phyloP scores from a whole-genome alignment of 805 yeast species.

The Middelhovenomyces tepae region DNA sequence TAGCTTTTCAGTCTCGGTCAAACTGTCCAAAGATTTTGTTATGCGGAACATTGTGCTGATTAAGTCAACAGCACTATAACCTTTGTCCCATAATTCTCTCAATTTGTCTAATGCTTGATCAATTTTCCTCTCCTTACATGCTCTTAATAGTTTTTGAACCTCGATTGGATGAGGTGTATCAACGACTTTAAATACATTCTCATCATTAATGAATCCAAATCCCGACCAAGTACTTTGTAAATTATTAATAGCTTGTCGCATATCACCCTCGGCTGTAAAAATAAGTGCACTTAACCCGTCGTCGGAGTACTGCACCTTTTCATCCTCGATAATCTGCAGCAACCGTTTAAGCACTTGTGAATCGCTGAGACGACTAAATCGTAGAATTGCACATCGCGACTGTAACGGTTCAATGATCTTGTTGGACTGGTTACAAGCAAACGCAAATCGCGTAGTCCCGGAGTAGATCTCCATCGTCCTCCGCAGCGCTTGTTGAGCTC shows the following conservation, averaged over 20 bases:
- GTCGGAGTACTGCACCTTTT: conserved; percentile 67
- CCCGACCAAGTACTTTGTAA: conserved; percentile 92
- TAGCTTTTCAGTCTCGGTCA: conserved; percentile 58
- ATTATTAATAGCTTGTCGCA: conserved; percentile 96
- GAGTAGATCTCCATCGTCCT: conserved; percentile 94
- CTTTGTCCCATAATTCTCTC: conserved; percentile 72
- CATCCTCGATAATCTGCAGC: conserved; percentile 58
- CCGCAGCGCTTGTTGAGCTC: conserved; percentile 90
- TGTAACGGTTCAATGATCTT: conserved; percentile 96
- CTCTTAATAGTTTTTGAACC: conserved; percentile 57
- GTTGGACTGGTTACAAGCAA: conserved; percentile 91
- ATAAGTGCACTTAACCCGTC: conserved; percentile 90
- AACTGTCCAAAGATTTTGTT: conserved; percentile 59
- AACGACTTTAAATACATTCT: conserved; percentile 88
- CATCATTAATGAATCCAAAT: conserved; percentile 81
- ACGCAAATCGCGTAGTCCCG: conserved; percentile 95
- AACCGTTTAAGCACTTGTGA: conserved; percentile 75
- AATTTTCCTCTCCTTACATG: conserved; percentile 36
- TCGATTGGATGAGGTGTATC: conserved; percentile 94
- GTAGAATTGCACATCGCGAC: conserved; percentile 88
- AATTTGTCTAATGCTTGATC: conserved; percentile 61
- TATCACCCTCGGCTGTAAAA: conserved; percentile 96
- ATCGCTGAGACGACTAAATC: conserved; percentile 74
- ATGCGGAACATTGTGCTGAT: conserved; percentile 87
- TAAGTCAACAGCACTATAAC: conserved; percentile 89